Conservation (phyloP, 1,284 basidiomycete species). For the Sporisorium iseilematis-ciliati region DNA sequence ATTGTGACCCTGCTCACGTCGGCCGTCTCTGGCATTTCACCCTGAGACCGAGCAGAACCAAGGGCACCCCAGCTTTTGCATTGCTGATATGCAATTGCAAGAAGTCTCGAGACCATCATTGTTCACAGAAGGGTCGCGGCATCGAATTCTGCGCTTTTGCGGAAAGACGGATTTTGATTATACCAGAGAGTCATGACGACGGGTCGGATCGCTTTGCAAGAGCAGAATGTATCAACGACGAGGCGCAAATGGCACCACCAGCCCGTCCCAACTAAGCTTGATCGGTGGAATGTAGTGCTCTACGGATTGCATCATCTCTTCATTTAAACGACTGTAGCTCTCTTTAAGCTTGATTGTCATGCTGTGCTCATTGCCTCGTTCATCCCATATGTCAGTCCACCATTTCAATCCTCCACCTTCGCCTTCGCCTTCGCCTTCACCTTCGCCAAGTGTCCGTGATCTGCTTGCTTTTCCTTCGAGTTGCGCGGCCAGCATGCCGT, state of each 20-base stretch:
- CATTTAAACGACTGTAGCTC: background rate
- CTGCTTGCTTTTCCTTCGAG: slow-evolving; percentile 1
- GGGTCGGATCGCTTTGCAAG: no score
- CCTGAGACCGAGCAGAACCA: no score
- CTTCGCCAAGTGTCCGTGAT: slow-evolving; percentile 32
- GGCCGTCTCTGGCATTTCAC: no score
- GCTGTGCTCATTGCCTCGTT: slow-evolving; percentile 40
- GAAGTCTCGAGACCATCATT: no score
- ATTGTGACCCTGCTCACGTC: no score
- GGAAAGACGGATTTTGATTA: no score
- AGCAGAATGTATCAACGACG: background rate
- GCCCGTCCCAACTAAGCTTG: slow-evolving; percentile 56
- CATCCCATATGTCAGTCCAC: slow-evolving; percentile 62
- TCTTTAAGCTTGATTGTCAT: slow-evolving; percentile 29
- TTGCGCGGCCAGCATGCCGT: slow-evolving; percentile 38
- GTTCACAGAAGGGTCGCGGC: no score
- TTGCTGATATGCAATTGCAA: no score
- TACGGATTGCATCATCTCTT: background rate
- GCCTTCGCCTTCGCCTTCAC: slow-evolving; percentile 47
- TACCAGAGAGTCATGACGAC: no score
- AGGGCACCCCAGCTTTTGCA: no score
- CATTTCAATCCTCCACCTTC: slow-evolving; percentile 50
- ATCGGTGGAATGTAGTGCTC: slow-evolving; percentile 47
- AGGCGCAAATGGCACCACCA: slow-evolving; percentile 39
- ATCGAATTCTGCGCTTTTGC: background rate